Conservation (phyloP, 495 filamentous ascomycete species). For the Penicillium antarcticum region DNA sequence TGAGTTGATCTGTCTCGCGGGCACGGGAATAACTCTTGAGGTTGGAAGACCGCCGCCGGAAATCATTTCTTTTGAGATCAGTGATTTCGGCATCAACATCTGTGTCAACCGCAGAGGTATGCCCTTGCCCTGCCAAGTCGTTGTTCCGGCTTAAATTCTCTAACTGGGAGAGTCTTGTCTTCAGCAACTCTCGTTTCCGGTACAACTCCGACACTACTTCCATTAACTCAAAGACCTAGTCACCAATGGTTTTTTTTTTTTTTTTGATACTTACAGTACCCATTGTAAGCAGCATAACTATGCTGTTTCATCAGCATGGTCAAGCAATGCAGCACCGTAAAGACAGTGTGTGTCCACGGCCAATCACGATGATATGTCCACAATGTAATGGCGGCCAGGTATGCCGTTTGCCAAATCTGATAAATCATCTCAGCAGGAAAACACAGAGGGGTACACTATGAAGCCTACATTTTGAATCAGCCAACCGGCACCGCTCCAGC, state of each 20-base stretch:
- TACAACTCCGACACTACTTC: constrained; percentile 54
- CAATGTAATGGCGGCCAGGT: constrained; percentile 53
- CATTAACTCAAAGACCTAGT: constrained; percentile 2
- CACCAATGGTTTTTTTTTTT: constrained; percentile 7
- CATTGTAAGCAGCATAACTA: constrained; percentile 73
- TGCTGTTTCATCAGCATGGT: constrained; percentile 80
- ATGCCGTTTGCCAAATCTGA: constrained; percentile 60
- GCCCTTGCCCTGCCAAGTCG: neutral
- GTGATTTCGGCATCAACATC: constrained; percentile 2
- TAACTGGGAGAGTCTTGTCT: constrained; percentile 41
- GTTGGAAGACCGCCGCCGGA: neutral
- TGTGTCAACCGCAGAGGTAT: neutral
- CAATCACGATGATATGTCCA: constrained; percentile 65
- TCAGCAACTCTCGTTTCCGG: constrained; percentile 42
- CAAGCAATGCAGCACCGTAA: constrained; percentile 67
- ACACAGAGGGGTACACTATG: too few species aligned
- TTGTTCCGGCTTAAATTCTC: constrained; percentile 18
- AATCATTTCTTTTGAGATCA: neutral
- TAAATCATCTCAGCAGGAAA: neutral
- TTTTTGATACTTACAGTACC: constrained; percentile 50
- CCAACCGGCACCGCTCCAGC: constrained; percentile 66
- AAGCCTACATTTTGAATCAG: constrained; percentile 58
- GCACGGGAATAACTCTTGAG: constrained; percentile 3
- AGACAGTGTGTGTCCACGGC: constrained; percentile 74
- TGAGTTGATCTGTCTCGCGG: constrained; percentile 39